phyloP scores from a whole-genome alignment of 1,284 basidiomycete genomes.

The Ceratobasidium papillatum region DNA sequence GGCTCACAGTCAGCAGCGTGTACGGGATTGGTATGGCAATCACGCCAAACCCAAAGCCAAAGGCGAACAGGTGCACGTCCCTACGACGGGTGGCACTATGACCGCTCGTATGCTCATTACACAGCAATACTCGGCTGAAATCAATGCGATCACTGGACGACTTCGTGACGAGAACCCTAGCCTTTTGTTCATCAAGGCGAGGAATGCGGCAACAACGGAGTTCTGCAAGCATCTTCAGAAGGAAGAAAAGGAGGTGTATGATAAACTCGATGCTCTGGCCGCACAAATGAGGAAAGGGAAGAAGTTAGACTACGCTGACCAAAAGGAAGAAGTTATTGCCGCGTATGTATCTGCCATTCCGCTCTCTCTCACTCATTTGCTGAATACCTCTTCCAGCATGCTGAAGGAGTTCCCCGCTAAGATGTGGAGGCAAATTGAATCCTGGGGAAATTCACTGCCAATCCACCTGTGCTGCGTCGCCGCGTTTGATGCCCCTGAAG shows the following conservation, averaged over 20 bases:
- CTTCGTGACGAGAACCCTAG: background rate
- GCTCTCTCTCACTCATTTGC: too few relatives aligned
- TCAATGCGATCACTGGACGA: background rate
- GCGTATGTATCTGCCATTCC: too few relatives aligned
- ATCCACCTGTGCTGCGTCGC: too few relatives aligned
- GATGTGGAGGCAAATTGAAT: too few relatives aligned
- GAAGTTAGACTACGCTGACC: background rate
- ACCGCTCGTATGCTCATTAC: background rate
- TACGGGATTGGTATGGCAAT: background rate
- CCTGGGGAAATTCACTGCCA: too few relatives aligned
- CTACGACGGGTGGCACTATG: background rate
- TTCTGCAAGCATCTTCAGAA: background rate
- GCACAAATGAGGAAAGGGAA: background rate
- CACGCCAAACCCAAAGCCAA: background rate
- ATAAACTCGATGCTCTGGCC: background rate
- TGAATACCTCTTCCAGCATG: too few relatives aligned
- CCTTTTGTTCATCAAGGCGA: background rate
- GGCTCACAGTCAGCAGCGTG: background rate
- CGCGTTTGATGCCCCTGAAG: too few relatives aligned
- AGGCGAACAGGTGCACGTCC: too few relatives aligned
- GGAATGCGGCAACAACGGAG: background rate
- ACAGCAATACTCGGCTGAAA: background rate
- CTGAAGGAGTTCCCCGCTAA: too few relatives aligned
- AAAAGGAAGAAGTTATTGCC: background rate
- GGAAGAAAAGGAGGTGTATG: background rate